Evolutionary conservation across 2,329 filamentous ascomycete species (phyloP), one percentile per base, ranked within the genome.

Genomic region (Epicoccum sorghinum): DNA sequence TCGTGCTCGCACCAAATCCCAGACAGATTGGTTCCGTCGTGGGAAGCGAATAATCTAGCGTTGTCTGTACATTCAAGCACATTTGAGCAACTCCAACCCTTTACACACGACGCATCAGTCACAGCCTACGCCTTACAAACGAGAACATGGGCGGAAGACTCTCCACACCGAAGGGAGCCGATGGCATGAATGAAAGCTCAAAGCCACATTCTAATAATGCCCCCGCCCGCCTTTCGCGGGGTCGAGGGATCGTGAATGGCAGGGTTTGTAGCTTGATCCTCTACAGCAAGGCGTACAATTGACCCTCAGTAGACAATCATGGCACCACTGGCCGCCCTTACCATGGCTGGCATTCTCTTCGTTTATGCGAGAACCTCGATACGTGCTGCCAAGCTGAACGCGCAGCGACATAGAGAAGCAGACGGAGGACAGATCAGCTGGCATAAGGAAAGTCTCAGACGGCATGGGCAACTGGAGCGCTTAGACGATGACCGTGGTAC

Each of bases 331-430:
- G 84, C 83, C n/a, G 84, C 84, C 24, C 78, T 86, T 59, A 82
- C 82, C 12, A 86, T 87, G 84, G 85, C 84, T 13, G 72, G 81
- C 43, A 67, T 87, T 22, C 79, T 86, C 29, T 84, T 83, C 70
- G 74, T 82, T 30, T 90, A 90, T 73, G 79, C 86, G 25, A 77
- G 87, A 45, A 87, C 82, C 7, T 86, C 83, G 23, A 89, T 90
- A 58, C 79, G 82, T 56, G 83, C 86, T 23, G 88, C 88, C 3
- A 88, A 88, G 62, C 78, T 82, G 41, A 88, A 89, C 59, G 86
- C 86, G 0, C 80, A 85, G 61, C 76, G 78, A 57, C 82, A 85
- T 47, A 77, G 85, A 42, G 81, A 85, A 61, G 82, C 80, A 35
- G 82, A 85, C 57, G 82, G 81, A 25, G 83, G 81, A 47, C 82